Evolutionary conservation across 1,284 basidiomycete genomes (phyloP).

Genomic region (Prillingera fragicola): DNA sequence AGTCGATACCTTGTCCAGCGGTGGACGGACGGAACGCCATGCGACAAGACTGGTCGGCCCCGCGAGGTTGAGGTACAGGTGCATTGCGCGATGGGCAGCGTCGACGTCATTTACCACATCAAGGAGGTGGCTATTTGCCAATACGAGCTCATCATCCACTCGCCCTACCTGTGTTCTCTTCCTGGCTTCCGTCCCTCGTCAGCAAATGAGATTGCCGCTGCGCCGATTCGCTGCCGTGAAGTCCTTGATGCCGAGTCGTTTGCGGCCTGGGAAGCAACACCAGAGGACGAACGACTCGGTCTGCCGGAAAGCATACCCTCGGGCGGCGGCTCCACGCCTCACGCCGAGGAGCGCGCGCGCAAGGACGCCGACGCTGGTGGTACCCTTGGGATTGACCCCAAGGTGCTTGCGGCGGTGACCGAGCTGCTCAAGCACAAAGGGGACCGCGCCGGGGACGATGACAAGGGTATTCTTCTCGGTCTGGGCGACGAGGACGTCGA

Average conservation of each 20-base stretch:
- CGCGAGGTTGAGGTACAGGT: conserved; percentile 94
- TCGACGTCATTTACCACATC: conserved; percentile 70
- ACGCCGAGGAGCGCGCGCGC: too few species aligned
- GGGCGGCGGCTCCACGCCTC: too few species aligned
- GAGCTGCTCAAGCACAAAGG: too few species aligned
- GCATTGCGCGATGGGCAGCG: conserved; percentile 87
- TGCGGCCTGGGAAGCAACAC: conserved; percentile 18
- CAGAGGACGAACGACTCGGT: conserved; percentile 1
- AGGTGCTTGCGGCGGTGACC: too few species aligned
- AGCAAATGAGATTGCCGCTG: conserved; percentile 29
- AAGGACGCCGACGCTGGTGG: too few species aligned
- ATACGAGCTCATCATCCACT: conserved; percentile 86
- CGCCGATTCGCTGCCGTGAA: conserved; percentile 41
- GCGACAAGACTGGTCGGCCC: conserved; percentile 78
- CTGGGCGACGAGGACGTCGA: too few species aligned
- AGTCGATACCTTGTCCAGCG: conserved; percentile 79
- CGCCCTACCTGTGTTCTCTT: conserved; percentile 81
- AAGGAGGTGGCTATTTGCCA: conserved; percentile 83
- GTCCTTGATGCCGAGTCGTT: conserved; percentile 39
- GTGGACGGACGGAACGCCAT: conserved; percentile 83
- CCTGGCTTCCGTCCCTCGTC: conserved; percentile 74
- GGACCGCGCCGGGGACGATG: too few species aligned
- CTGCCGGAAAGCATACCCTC: too few species aligned
- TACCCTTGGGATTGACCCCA: too few species aligned
- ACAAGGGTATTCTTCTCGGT: too few species aligned